phyloP scores from a whole-genome alignment of 2,329 filamentous ascomycete species.

The Helotiales sp. region DNA sequence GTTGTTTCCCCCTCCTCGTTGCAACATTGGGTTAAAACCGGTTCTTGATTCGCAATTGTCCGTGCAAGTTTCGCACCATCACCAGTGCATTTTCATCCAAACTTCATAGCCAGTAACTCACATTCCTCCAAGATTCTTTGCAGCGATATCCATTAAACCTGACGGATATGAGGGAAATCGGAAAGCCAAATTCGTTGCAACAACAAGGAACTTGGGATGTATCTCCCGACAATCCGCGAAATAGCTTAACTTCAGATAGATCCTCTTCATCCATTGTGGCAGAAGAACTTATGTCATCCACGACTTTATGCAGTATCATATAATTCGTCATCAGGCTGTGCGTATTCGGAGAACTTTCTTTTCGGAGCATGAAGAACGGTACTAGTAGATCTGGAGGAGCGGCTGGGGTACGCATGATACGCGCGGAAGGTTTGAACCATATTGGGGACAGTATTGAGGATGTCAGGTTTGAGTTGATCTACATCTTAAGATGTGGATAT shows the following conservation, averaged over 20 bases:
- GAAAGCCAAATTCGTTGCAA: neutral
- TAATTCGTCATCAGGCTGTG: neutral
- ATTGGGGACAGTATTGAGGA: neutral
- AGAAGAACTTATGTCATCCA: neutral
- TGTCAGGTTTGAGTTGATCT: neutral
- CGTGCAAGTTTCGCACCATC: neutral
- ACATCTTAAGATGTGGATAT: neutral
- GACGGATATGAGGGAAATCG: neutral
- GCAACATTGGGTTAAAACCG: neutral
- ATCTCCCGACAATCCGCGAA: neutral
- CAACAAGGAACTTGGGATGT: neutral
- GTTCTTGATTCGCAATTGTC: neutral
- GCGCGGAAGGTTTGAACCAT: neutral
- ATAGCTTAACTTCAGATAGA: neutral
- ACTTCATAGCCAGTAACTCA: neutral
- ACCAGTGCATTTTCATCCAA: no score
- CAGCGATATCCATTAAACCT: neutral
- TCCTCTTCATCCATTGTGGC: neutral
- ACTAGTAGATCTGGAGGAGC: neutral
- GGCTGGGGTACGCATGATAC: neutral
- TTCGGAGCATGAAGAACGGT: neutral
- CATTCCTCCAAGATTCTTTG: neutral
- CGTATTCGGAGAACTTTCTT: neutral
- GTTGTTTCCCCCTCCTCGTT: neutral
- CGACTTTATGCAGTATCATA: neutral